These are phyloP conservation scores for Ophiocordyceps camponoti-saundersi DNA, from an alignment of 2,329 filamentous ascomycete species.

Conservation along the genomic window DNA sequence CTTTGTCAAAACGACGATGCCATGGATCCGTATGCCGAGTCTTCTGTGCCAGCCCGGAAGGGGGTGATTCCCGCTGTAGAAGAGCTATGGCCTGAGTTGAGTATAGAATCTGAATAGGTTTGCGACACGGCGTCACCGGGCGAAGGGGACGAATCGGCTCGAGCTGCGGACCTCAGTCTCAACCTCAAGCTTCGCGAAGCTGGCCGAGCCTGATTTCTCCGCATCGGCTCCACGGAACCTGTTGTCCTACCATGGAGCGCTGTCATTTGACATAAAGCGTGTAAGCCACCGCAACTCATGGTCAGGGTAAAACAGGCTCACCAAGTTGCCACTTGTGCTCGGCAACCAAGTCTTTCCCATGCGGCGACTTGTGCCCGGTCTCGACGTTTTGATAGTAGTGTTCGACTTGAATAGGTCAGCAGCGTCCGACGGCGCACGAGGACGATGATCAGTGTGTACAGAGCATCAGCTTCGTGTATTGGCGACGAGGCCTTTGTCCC, in stretches of 20 bases:
- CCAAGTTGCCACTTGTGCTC: slow-evolving; percentile 13
- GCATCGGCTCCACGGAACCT: neutral
- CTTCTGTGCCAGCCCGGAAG: neutral
- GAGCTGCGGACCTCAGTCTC: neutral
- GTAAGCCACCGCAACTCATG: neutral
- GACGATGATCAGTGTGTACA: slow-evolving; percentile 15
- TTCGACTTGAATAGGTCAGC: slow-evolving; percentile 18
- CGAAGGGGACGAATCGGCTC: neutral
- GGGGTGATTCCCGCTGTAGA: too few species aligned
- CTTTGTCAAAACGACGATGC: neutral
- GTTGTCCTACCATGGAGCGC: neutral
- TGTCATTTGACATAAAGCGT: neutral
- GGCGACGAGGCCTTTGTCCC: slow-evolving; percentile 16
- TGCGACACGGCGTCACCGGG: neutral
- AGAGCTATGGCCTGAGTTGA: neutral
- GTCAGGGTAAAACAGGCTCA: slow-evolving; percentile 3
- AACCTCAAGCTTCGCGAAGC: too few species aligned
- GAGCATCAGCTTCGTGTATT: slow-evolving; percentile 21
- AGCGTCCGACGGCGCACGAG: neutral
- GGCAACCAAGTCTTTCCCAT: slow-evolving; percentile 15
- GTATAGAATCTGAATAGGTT: too few species aligned
- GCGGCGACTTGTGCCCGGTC: slow-evolving; percentile 18
- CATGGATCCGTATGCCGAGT: neutral
- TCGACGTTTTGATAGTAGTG: slow-evolving; percentile 27
- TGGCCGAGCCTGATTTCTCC: neutral